Base-by-base conservation (phyloP, 2,329 filamentous ascomycete species). In the Capronia americana region DNA sequence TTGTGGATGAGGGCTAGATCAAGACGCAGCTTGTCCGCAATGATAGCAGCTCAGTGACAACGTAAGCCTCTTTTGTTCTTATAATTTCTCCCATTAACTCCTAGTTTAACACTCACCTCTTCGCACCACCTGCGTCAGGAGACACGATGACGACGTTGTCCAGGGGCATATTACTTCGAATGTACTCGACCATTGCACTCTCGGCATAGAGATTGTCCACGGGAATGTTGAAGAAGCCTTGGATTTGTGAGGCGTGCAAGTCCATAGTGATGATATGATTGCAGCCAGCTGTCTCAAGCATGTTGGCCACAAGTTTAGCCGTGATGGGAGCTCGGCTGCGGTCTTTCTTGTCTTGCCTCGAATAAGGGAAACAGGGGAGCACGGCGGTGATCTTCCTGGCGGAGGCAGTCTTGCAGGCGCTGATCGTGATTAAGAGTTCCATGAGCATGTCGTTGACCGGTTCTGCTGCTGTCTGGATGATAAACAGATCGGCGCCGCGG, bases 211-310 rank as follows among this genome's bases (percentile, higher is more conserved):
- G 57, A 48, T 65, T 98, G 81, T 98, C 94, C 64, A 98, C 95
- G 2, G 94, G 94, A 63, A 97, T 96, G 75, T 98, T 93, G 76
- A 98, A 98, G 84, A 97, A 98, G 61, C 94, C 94, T 79, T 98
- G 94, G 76, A 97, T 97, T 79, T 98, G 92, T 48, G 92, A 91
- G 78, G 97, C 94, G 81, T 95, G 92, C 60, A 98, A 86, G 76
- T 98, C 94, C 91, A 98, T 95, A 34, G 93, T 97, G 20, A 65
- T 97, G 77, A 94, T 89, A 79, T 98, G 94, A 78, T 98, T 93
- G 57, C 93, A 92, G 71, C 94, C 94, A 69, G 94, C 93, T 79
- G 92, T 97, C 48, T 92, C 97, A 71, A 98, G 84, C 56, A 98
- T 87, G 77, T 97, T 93, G 57, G 94, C 94, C 57, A 98, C 90